Base-by-base conservation (phyloP, 2,329 filamentous ascomycete species). In the Bipolaris oryzae region DNA sequence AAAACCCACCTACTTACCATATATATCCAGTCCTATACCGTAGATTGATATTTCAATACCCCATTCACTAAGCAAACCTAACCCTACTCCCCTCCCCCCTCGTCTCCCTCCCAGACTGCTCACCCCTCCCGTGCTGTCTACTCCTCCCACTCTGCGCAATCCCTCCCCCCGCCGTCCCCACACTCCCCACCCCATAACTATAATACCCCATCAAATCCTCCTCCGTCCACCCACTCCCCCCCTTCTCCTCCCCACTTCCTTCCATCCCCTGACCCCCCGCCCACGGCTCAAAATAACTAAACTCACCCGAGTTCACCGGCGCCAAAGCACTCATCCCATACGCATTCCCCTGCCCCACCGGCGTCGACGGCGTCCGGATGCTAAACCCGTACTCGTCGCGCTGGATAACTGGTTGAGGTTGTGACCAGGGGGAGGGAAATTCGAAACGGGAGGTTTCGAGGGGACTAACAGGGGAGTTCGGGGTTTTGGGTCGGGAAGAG, bases 381-480 rank as follows among this genome's bases (percentile, higher is more conserved):
- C 21, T 25, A 10, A 42, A 42, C 1, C 39, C 39, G 23, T 42
- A 7, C 6, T 42, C 39, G 7, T 42, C 39, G 21, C 39, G 39
- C 21, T n/a, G 13, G 6, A 23, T 9, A 15, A 21, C 21, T 5
- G 39, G 6, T 2, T 20, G n/a, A 10, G 21, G 21, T 1, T 15
- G n/a, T 4, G 35, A 9, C 15, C 23, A 49, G 1, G n/a, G n/a
- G 1, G 35, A 20, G 7, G 35, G 46, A 1, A 31, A 37, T 11
- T 49, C 46, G 16, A 49, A 49, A n/a, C 46, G 46, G 18, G 46
- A 49, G 3, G 46, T 25, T 21, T 23, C 46, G n/a, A 49, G 25
- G 7, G 46, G 46, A 9, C 35, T 41, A 7, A 49, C 46, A 9
- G 34, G 23, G 9, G 34, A 31, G 9, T 4, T 11, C 3, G 28